Conservation (phyloP, 1,284 basidiomycete genomes). For the Leucoagaricus sp. region DNA sequence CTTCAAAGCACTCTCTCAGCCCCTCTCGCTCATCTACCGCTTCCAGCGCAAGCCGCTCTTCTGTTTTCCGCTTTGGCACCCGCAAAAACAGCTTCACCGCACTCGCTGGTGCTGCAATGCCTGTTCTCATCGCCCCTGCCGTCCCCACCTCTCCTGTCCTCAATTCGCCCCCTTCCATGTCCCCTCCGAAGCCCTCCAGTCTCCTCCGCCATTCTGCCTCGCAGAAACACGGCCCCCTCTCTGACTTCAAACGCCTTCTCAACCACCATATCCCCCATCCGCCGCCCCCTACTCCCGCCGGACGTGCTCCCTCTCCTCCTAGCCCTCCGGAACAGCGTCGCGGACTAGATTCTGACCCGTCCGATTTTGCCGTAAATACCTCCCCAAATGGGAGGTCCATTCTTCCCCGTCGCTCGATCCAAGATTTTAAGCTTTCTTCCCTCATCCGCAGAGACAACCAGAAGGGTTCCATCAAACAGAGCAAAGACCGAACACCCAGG, state of each 20-base stretch:
- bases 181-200: constrained; percentile 4
- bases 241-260: constrained; percentile 91
- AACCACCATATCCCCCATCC: constrained; percentile 82
- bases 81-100: constrained; percentile 16
- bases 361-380: constrained; percentile 1
- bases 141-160: constrained; percentile 14
- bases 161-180: constrained; percentile 14
- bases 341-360: not conserved
- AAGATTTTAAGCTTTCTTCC: constrained; percentile 23
- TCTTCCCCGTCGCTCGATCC: constrained; percentile 8
- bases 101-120: constrained; percentile 10
- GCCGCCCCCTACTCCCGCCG: constrained; percentile 24
- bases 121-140: constrained; percentile 14
- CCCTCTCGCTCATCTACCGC: constrained; percentile 15
- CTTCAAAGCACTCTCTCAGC: constrained; percentile 13
- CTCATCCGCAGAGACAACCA: constrained; percentile 37
- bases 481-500: constrained; percentile 43
- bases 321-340: constrained; percentile 5
- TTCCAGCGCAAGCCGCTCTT: constrained; percentile 21
- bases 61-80: constrained; percentile 21
- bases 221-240: constrained; percentile 67
- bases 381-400: not conserved
- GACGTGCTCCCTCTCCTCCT: constrained; percentile 20
- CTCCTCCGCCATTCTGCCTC: constrained; percentile 21
- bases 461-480: constrained; percentile 36